Evolutionary conservation across 2,329 filamentous ascomycete genomes (phyloP).

Genomic region (Monilinia fructigena): DNA sequence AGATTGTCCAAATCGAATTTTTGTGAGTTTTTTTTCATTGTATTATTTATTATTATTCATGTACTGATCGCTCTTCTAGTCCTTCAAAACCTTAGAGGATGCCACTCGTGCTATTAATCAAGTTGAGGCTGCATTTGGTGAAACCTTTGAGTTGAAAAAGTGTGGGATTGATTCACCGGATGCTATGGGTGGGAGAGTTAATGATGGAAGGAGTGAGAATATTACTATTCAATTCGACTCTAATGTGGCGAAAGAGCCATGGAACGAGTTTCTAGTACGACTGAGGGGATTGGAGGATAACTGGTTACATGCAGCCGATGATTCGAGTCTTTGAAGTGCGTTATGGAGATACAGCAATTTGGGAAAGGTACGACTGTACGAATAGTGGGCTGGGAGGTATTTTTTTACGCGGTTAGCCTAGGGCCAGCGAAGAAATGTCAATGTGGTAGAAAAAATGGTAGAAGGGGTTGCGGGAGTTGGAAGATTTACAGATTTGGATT

Average conservation of each 20-base stretch:
- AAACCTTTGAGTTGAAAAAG: conserved; percentile 31
- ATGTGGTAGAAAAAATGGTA: background rate
- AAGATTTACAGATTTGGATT: background rate
- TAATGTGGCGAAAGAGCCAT: conserved; percentile 26
- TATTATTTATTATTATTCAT: background rate
- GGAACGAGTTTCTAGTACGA: conserved; percentile 29
- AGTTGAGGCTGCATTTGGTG: conserved; percentile 32
- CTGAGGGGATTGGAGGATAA: conserved; percentile 31
- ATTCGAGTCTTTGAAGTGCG: background rate
- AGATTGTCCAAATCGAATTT: conserved; percentile 31
- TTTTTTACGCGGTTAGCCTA: no score
- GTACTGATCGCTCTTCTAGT: conserved; percentile 21
- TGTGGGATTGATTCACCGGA: conserved; percentile 32
- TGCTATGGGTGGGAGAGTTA: conserved; percentile 34
- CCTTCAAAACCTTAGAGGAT: conserved; percentile 33
- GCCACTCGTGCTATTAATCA: conserved; percentile 33
- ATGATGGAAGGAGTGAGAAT: conserved; percentile 34
- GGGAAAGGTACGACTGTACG: background rate
- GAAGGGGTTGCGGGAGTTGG: background rate
- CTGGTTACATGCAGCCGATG: conserved; percentile 29
- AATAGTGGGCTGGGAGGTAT: no score
- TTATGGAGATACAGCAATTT: background rate
- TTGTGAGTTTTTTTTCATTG: conserved; percentile 27
- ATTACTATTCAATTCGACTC: conserved; percentile 35
- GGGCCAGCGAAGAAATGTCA: no score